Evolutionary conservation across 768 basidiomycete genomes (phyloP).

Genomic region (Exsudoporus frostii): DNA sequence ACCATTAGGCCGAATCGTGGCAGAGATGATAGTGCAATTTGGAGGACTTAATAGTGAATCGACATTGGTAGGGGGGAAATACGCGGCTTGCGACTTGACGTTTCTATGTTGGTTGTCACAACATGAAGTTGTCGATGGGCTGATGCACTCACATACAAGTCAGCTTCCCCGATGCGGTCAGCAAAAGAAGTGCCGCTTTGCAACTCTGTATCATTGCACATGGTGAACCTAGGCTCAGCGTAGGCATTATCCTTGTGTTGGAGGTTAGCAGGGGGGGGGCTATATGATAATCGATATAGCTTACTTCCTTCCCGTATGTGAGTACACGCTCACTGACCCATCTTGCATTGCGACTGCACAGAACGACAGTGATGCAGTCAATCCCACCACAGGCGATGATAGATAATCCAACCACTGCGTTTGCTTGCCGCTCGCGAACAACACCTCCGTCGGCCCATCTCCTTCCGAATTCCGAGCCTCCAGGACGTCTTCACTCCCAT

Average conservation of each 20-base stretch:
- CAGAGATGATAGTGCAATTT: constrained; percentile 60
- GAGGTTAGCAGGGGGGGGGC: background rate
- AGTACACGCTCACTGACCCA: constrained; percentile 80
- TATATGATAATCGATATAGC: constrained; percentile 15
- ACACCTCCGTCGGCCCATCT: constrained; percentile 63
- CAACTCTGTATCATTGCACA: constrained; percentile 66
- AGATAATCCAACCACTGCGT: constrained; percentile 91
- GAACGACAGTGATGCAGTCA: constrained; percentile 63
- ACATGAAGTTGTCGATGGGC: background rate
- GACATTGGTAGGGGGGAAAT: constrained; percentile 67
- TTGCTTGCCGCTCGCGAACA: constrained; percentile 59
- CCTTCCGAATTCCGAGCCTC: constrained; percentile 79
- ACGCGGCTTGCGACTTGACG: constrained; percentile 58
- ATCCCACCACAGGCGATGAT: constrained; percentile 62
- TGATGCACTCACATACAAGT: constrained; percentile 61
- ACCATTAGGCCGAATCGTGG: constrained; percentile 74
- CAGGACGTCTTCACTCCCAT: constrained; percentile 63
- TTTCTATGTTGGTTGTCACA: constrained; percentile 53
- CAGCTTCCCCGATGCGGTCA: constrained; percentile 72
- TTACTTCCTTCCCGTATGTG: constrained; percentile 78
- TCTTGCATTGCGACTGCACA: constrained; percentile 79
- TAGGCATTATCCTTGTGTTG: constrained; percentile 67
- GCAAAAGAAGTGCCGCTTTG: constrained; percentile 60
- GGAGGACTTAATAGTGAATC: constrained; percentile 54
- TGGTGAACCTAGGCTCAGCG: constrained; percentile 67